phyloP scores from a whole-genome alignment of 495 filamentous ascomycete species.

The Aspergillus saccharolyticus region DNA sequence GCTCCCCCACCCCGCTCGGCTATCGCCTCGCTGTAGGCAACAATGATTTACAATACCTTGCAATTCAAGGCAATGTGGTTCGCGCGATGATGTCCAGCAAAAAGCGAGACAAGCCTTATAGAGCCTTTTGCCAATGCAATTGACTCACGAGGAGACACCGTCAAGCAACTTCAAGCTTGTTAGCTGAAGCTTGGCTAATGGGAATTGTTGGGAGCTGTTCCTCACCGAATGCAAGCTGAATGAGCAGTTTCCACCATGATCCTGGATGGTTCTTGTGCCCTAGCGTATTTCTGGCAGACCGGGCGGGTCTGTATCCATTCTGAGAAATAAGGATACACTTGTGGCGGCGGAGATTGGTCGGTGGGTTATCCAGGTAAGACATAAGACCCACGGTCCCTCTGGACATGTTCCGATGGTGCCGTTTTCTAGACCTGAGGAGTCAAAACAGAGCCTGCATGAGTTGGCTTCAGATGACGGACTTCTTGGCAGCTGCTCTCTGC shows the following conservation, averaged over 20 bases:
- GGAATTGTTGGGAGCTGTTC: not conserved
- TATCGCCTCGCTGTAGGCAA: not conserved
- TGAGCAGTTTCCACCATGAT: not conserved
- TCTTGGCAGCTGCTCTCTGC: not conserved
- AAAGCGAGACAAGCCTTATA: not conserved
- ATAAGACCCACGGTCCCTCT: not conserved
- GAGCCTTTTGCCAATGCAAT: not conserved
- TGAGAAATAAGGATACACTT: not conserved
- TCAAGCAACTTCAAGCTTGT: not conserved
- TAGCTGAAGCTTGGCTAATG: not conserved
- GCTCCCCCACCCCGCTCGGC: not conserved
- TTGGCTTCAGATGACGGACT: not conserved
- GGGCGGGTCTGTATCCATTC: not conserved
- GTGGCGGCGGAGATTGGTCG: not conserved
- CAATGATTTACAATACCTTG: not conserved
- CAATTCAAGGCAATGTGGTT: not conserved
- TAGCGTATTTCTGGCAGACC: not conserved
- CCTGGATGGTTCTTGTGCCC: not conserved
- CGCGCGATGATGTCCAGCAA: not conserved
- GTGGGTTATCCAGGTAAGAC: not conserved
- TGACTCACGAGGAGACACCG: not conserved
- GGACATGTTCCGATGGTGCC: not conserved
- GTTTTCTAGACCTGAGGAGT: not conserved
- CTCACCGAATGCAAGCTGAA: not conserved
- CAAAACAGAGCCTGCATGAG: not conserved